Conservation (phyloP, 1,284 basidiomycete genomes). For the Lentinula novae-zelandiae region DNA sequence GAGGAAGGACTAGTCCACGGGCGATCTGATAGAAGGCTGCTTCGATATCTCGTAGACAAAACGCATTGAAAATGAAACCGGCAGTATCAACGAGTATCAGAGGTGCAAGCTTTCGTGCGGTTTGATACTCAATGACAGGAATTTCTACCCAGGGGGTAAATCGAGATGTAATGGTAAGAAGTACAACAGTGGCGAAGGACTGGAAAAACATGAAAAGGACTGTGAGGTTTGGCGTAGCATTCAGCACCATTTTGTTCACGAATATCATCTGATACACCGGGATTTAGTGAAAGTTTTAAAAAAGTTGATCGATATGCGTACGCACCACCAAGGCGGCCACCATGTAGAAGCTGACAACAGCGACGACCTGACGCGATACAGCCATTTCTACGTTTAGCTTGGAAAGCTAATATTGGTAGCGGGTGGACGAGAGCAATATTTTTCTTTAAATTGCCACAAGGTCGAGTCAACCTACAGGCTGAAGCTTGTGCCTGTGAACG, state of each 20-base stretch:
- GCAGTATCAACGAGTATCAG: slow-evolving; percentile 48
- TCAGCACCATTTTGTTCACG: slow-evolving; percentile 57
- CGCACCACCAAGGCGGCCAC: slow-evolving; percentile 54
- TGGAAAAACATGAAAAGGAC: slow-evolving; percentile 58
- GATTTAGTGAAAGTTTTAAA: neutral
- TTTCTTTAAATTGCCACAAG: neutral
- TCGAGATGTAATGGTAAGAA: slow-evolving; percentile 41
- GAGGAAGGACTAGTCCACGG: slow-evolving; percentile 58
- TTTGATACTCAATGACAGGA: slow-evolving; percentile 36
- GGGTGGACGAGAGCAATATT: neutral
- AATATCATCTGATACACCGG: slow-evolving; percentile 41
- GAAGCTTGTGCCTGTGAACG: too few relatives aligned
- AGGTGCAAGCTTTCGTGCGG: slow-evolving; percentile 41
- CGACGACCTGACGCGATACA: slow-evolving; percentile 37
- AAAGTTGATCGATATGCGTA: neutral
- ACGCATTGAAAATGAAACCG: slow-evolving; percentile 60
- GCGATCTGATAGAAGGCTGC: slow-evolving; percentile 66
- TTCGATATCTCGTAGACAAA: slow-evolving; percentile 58
- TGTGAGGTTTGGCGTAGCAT: slow-evolving; percentile 50
- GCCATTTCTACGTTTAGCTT: slow-evolving; percentile 1
- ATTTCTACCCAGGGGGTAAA: slow-evolving; percentile 39
- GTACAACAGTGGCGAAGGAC: slow-evolving; percentile 48
- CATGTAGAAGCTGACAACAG: slow-evolving; percentile 65
- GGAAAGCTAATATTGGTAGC: neutral
- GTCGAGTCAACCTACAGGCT: too few relatives aligned